Evolutionary conservation across 345 rosid species (phyloP).

Genomic region (Aurinia saxatilis): DNA sequence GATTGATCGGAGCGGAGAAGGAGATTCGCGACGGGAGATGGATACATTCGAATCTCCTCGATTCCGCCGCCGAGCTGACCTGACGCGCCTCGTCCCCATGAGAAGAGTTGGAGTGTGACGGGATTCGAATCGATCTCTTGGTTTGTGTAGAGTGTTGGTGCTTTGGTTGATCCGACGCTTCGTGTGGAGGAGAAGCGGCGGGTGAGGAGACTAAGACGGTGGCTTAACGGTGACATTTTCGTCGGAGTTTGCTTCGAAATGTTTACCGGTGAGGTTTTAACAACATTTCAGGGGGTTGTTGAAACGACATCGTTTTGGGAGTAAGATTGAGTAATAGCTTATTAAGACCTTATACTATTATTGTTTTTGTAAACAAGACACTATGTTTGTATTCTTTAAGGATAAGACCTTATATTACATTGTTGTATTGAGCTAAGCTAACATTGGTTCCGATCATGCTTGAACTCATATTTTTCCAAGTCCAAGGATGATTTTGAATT

Average conservation of each 20-base stretch:
- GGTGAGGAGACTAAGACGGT: conserved; percentile 20
- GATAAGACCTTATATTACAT: no score
- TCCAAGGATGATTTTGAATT: no score
- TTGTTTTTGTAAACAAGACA: background rate
- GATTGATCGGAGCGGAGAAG: conserved; percentile 39
- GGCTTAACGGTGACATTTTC: conserved; percentile 19
- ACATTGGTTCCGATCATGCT: no score
- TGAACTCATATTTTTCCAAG: no score
- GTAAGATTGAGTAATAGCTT: background rate
- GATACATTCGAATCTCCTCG: conserved; percentile 69
- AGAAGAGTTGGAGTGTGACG: conserved; percentile 52
- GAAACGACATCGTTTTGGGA: background rate
- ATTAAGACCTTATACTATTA: background rate
- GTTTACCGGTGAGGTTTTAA: background rate
- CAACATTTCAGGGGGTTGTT: background rate
- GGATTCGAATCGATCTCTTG: conserved; percentile 30
- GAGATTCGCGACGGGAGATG: conserved; percentile 59
- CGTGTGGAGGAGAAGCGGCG: conserved; percentile 20
- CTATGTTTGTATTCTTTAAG: background rate
- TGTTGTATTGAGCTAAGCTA: no score
- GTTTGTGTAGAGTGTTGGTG: conserved; percentile 42
- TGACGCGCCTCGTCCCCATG: conserved; percentile 93
- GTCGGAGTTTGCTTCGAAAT: conserved; percentile 20
- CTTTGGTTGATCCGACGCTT: conserved; percentile 22
- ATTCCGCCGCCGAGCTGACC: conserved; percentile 95